Base-by-base conservation (phyloP, 2,329 filamentous ascomycete genomes). In the Phyllosticta capitalensis region DNA sequence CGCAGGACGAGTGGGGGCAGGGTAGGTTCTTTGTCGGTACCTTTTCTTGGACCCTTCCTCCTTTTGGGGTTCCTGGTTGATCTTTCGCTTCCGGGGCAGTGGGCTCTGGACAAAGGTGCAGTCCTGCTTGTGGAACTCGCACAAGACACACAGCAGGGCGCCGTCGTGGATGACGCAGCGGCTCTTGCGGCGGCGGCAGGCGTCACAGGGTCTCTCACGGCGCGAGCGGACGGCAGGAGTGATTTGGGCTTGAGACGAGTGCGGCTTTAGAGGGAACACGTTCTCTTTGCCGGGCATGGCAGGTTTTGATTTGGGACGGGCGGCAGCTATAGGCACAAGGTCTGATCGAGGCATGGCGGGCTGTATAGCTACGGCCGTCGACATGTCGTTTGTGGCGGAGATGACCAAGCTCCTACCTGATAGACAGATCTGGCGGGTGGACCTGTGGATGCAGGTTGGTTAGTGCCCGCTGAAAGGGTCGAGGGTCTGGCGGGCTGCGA, bases 121-220 rank as follows among this genome's bases (percentile, higher is more conserved):
- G 65, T 90, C 86, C 69, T 89, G 83, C 67, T 86, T 87, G 73
- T 87, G 86, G 71, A 86, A 85, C 70, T 89, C 86, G 74, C 90
- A 95, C 63, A 89, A 80, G 63, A 90, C 81, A 73, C 90, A 94
- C 65, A 81, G 78, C 48, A 80, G 79, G 66, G 88, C 84, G 64
- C 87, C 87, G 71, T 92, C 88, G 69, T 90, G 86, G 70, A 89
- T 82, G 63, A 90, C 85, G 75, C 90, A 94, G 74, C 86, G 86
- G 67, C 83, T 84, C 71, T 89, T 88, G 65, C 87, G 83, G 72
- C 82, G 81, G 63, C 86, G 81, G 73, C 90, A 94, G 61, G 87
- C 83, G 75, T 90, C 87, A 74, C 74, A 76, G 59, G 74, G 74
- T 52, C 74, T 67, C 66, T 76, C 74, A 62, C 72, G 68, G 33